phyloP scores from a whole-genome alignment of 345 rosid genomes.

The Carallia brachiata region DNA sequence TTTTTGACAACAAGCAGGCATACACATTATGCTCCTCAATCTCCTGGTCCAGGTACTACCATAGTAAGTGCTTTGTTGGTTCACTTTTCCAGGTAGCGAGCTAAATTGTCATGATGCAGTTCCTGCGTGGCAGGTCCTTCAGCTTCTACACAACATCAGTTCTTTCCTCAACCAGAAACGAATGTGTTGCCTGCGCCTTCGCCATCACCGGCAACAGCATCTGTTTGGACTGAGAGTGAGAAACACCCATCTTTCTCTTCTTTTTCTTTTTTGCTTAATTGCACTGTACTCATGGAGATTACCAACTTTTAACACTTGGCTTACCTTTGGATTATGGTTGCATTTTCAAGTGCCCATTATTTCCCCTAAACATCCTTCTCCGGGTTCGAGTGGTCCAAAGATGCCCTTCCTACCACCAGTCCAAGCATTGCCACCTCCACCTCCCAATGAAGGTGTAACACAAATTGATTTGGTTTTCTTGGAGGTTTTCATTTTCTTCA shows the following conservation, averaged over 20 bases:
- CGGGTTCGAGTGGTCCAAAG: slow-evolving; percentile 55
- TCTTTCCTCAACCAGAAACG: slow-evolving; percentile 34
- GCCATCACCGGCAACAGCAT: slow-evolving; percentile 45
- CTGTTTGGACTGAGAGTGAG: slow-evolving; percentile 47
- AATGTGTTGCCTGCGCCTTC: slow-evolving; percentile 47
- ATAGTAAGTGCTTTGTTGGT: slow-evolving; percentile 4
- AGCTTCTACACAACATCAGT: slow-evolving; percentile 33
- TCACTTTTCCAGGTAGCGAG: slow-evolving; percentile 6
- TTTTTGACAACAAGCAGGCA: slow-evolving; percentile 29
- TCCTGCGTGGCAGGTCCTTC: slow-evolving; percentile 31
- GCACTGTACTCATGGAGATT: background rate
- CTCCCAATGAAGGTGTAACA: slow-evolving; percentile 81
- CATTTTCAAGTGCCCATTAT: slow-evolving; percentile 43
- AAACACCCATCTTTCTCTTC: background rate
- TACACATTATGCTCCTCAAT: slow-evolving; percentile 46
- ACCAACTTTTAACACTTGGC: slow-evolving; percentile 6
- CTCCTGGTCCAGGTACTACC: slow-evolving; percentile 46
- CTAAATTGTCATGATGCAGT: slow-evolving; percentile 13
- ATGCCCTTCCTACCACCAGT: slow-evolving; percentile 57
- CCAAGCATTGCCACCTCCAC: slow-evolving; percentile 83
- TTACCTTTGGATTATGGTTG: slow-evolving; percentile 34
- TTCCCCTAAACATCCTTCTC: slow-evolving; percentile 38
- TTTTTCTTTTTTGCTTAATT: background rate
- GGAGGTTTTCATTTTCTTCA: slow-evolving; percentile 4
- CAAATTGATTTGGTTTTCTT: slow-evolving; percentile 7